Base-by-base conservation (phyloP, 2,329 filamentous ascomycete species). In the Blumeria graminis region DNA sequence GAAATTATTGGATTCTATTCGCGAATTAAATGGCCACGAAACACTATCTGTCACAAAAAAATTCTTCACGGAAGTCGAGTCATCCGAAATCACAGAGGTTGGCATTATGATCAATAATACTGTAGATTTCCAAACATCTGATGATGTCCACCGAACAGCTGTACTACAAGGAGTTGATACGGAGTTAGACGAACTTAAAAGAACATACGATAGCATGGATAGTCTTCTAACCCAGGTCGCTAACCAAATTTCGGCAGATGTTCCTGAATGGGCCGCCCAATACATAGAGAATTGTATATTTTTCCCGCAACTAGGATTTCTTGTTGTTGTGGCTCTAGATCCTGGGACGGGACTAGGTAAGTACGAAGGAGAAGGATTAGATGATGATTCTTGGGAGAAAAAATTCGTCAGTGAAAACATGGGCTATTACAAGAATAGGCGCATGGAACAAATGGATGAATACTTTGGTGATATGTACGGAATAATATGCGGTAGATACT, bases 281-380 rank as follows among this genome's bases (percentile, higher is more conserved):
- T 72, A 76, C 58, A 69, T 82, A 13, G 72, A 75, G 36, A 89
- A 89, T 56, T 93, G 93, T 60, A 83, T 92, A 16, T 94, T 92
- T 66, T 84, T 94, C 59, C 90, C 89, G 0, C 88, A 94, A 63
- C 77, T 95, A 39, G 92, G 92, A 0, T 98, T 95, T 65, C 76
- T 95, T 39, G 84, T 88, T 1, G 80, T 83, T 0, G 80, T 94
- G 14, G 75, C 76, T 1, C 68, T 81, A 3, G 77, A 87, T 61
- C 69, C 73, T 13, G 66, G 71, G 1, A 79, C 75, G 1, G 78
- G 78, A 0, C 70, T 73, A 51, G 76, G 77, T 0, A 70, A 76
- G 10, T 89, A 82, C 61, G 74, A 79, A 61, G 85, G 85, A 0
- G 71, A 76, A 57, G 72, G 74, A 0, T 66, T 71, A 3, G 65